Evolutionary conservation across 805 yeast genomes (phyloP).

Genomic region (Wickerhamiella parazyma): DNA sequence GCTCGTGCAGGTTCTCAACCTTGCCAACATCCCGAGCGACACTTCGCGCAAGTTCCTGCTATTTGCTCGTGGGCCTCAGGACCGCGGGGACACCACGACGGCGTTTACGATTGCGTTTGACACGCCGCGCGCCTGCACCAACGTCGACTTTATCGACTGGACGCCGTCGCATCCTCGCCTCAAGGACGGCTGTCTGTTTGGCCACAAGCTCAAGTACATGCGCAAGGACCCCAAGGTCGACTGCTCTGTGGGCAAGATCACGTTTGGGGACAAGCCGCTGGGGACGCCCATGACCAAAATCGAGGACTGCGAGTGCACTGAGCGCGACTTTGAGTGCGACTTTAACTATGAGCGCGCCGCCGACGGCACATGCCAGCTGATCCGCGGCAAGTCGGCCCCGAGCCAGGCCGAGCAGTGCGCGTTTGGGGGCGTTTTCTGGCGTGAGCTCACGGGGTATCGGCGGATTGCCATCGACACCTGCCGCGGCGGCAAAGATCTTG

Average conservation of each 20-base stretch:
- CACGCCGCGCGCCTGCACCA: neutral
- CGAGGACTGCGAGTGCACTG: constrained; percentile 67
- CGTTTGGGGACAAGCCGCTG: constrained; percentile 35
- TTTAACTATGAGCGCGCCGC: constrained; percentile 55
- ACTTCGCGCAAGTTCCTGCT: constrained; percentile 68
- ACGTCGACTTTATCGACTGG: constrained; percentile 48
- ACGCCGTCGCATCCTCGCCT: constrained; percentile 44
- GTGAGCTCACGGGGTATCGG: constrained; percentile 87
- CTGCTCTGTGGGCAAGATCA: constrained; percentile 38
- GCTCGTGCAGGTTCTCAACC: constrained; percentile 46
- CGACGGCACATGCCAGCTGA: constrained; percentile 78
- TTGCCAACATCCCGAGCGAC: constrained; percentile 85
- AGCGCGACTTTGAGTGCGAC: constrained; percentile 89
- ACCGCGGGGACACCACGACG: constrained; percentile 34
- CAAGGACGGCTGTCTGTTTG: constrained; percentile 42
- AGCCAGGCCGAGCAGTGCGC: constrained; percentile 15
- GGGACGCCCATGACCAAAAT: constrained; percentile 42
- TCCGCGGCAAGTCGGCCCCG: constrained; percentile 56
- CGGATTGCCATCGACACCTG: constrained; percentile 77
- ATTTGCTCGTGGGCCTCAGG: constrained; percentile 37
- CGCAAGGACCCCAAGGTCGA: constrained; percentile 45
- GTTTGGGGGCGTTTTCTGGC: constrained; percentile 40
- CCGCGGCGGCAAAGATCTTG: constrained; percentile 56
- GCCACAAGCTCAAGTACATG: constrained; percentile 49
- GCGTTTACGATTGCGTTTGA: constrained; percentile 45